phyloP scores from a whole-genome alignment of 768 basidiomycete species.

The Phaeotremella fagi region DNA sequence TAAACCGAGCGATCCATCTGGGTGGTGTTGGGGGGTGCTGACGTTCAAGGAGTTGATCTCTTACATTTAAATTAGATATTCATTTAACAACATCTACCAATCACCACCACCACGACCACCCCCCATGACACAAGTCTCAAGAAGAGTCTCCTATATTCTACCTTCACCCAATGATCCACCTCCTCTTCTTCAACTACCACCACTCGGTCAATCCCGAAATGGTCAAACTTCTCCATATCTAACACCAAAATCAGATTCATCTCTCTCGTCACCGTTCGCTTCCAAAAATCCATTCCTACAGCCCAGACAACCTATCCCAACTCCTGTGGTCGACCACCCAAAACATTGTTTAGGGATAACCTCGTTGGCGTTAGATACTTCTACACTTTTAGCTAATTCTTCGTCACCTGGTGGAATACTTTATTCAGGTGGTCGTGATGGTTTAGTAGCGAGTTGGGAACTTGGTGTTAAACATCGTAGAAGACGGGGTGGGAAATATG shows the following conservation, averaged over 20 bases:
- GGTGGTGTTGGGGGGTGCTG: no score
- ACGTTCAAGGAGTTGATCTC: no score
- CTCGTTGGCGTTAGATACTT: conserved; percentile 78
- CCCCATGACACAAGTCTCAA: conserved; percentile 30
- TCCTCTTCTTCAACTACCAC: conserved; percentile 67
- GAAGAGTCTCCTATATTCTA: conserved; percentile 80
- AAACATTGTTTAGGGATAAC: conserved; percentile 81
- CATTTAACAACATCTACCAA: no score
- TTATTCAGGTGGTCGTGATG: conserved; percentile 85
- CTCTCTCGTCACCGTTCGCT: conserved; percentile 4
- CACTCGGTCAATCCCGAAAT: conserved; percentile 59
- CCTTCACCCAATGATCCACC: conserved; percentile 64
- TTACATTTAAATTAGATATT: no score
- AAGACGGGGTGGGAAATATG: conserved; percentile 46
- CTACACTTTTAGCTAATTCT: conserved; percentile 69
- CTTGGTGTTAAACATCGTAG: conserved; percentile 62
- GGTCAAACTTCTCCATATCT: conserved; percentile 70
- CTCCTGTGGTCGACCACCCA: conserved; percentile 53
- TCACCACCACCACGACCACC: no score
- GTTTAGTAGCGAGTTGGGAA: conserved; percentile 83
- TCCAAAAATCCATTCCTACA: conserved; percentile 33
- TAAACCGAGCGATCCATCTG: no score
- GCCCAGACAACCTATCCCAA: conserved; percentile 22
- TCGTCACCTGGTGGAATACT: conserved; percentile 72
- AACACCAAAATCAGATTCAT: conserved; percentile 46